Conservation (phyloP, 257 asterid species). For the Linderniella brevidens region DNA sequence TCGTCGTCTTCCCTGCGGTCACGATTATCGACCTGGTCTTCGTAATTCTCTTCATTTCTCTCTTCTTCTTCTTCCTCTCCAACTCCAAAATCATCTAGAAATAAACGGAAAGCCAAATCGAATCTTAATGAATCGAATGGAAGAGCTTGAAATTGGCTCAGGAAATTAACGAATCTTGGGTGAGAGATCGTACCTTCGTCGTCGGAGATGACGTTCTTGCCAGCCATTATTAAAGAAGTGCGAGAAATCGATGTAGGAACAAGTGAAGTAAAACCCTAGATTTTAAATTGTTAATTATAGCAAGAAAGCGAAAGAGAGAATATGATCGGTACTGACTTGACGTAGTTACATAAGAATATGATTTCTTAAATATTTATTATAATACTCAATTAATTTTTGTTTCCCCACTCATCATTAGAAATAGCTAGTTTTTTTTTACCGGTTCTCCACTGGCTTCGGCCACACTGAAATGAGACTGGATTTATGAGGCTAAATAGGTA, state of each 20-base stretch:
- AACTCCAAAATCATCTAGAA: constrained; percentile 45
- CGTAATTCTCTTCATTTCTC: constrained; percentile 53
- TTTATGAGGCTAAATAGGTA: too few species aligned
- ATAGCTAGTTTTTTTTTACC: too few species aligned
- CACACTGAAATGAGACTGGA: too few species aligned
- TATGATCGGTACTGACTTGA: too few species aligned
- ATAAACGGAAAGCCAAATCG: neutral
- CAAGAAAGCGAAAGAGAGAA: too few species aligned
- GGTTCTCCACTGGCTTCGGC: too few species aligned
- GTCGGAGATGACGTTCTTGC: constrained; percentile 55
- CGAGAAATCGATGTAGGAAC: neutral
- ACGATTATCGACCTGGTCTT: constrained; percentile 23
- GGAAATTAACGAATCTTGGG: neutral
- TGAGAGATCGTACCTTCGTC: constrained; percentile 44
- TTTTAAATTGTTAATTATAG: too few species aligned
- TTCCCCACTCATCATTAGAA: too few species aligned
- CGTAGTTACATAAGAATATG: too few species aligned
- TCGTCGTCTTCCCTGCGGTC: constrained; percentile 25
- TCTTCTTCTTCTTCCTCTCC: constrained; percentile 79
- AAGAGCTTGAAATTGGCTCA: neutral
- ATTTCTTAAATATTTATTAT: too few species aligned
- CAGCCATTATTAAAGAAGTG: constrained; percentile 30
- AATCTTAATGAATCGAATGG: neutral
- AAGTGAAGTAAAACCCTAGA: constrained; percentile 26
- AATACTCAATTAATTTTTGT: too few species aligned